These are phyloP conservation scores for Coriolopsis trogii DNA, from an alignment of 1,284 basidiomycete genomes.

Conservation along the genomic window DNA sequence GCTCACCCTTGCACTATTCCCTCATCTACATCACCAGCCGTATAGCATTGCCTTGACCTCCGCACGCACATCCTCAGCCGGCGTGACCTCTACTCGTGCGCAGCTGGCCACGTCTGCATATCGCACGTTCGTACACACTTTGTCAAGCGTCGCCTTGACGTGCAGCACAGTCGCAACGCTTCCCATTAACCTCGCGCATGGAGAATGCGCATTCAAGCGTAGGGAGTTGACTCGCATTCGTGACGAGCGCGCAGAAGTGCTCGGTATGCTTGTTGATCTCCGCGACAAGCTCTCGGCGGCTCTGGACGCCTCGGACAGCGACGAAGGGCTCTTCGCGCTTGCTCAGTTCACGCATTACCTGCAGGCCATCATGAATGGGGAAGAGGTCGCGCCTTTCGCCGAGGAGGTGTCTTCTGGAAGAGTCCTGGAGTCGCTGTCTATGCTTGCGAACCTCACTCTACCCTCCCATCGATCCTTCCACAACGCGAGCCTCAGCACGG, in stretches of 20 bases:
- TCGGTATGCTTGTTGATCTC: conserved; percentile 60
- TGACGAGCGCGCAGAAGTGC: conserved; percentile 62
- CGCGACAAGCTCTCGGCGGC: conserved; percentile 45
- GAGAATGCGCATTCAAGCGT: conserved; percentile 67
- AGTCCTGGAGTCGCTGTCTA: conserved; percentile 22
- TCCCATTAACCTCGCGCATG: conserved; percentile 57
- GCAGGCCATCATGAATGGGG: conserved; percentile 17
- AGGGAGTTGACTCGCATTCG: conserved; percentile 59
- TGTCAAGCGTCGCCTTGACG: conserved; percentile 20
- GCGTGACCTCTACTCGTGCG: conserved; percentile 18
- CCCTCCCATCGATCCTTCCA: conserved; percentile 37
- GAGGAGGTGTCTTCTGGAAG: conserved; percentile 2
- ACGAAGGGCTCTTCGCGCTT: conserved; percentile 15
- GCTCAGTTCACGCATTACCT: conserved; percentile 19
- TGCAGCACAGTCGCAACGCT: conserved; percentile 35
- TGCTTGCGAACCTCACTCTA: conserved; percentile 29
- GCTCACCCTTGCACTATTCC: conserved; percentile 62
- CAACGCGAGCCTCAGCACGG: conserved; percentile 34
- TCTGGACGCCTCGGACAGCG: conserved; percentile 23
- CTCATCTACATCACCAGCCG: conserved; percentile 49
- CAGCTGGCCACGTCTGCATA: conserved; percentile 25
- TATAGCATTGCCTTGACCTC: conserved; percentile 29
- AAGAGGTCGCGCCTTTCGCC: conserved; percentile 1
- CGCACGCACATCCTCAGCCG: conserved; percentile 7
- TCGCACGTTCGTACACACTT: conserved; percentile 10